phyloP scores from a whole-genome alignment of 768 basidiomycete species.

The Calocera viscosa region DNA sequence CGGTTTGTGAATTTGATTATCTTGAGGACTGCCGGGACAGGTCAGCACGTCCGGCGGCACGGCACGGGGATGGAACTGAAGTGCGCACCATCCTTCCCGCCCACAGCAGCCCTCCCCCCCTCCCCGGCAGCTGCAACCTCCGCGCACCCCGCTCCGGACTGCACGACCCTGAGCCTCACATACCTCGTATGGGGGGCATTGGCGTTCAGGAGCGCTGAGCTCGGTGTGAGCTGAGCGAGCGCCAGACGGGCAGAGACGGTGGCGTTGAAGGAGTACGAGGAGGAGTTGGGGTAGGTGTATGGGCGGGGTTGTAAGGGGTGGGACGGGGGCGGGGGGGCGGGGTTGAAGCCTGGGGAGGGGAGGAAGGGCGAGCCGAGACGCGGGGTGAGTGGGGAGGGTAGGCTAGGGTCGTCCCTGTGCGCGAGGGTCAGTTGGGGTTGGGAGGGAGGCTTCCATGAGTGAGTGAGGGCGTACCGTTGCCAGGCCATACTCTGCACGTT shows the following conservation, averaged over 20 bases:
- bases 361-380: not conserved
- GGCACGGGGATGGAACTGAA: not conserved
- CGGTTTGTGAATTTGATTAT: constrained; percentile 1
- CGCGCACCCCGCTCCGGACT: not conserved
- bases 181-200: not conserved
- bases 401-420: not conserved
- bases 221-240: not conserved
- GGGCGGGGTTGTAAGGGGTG: not conserved
- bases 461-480: not conserved
- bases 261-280: not conserved
- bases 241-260: not conserved
- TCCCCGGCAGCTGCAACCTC: not conserved
- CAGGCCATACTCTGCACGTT: not conserved
- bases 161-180: not conserved
- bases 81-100: not conserved
- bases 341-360: not conserved
- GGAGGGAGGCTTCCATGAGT: not conserved
- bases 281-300: not conserved
- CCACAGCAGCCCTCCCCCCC: not conserved
- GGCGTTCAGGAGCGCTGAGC: not conserved
- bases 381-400: not conserved
- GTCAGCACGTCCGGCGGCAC: not conserved
- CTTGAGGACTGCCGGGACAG: not conserved
- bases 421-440: not conserved
- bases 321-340: not conserved